phyloP scores from a whole-genome alignment of 805 yeast genomes.

The Zygoascus ofunaensis region DNA sequence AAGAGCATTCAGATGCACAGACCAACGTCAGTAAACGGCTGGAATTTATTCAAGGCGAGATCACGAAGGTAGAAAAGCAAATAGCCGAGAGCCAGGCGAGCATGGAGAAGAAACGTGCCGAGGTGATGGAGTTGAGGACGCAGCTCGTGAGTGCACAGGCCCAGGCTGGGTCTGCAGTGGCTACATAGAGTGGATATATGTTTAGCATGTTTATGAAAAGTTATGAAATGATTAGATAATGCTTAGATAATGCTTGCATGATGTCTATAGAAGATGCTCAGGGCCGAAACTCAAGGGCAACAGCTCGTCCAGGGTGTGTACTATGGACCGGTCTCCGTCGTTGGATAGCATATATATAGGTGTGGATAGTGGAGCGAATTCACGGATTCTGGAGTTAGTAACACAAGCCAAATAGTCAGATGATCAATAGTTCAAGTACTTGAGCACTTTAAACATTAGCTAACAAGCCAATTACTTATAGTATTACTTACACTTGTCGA shows the following conservation, averaged over 20 bases:
- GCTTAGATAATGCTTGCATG: too few relatives aligned
- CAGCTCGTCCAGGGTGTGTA: conserved; percentile 49
- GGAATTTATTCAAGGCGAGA: conserved; percentile 76
- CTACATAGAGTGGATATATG: background rate
- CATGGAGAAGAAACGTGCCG: conserved; percentile 52
- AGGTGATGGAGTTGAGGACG: conserved; percentile 17
- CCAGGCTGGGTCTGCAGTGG: background rate
- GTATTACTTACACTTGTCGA: conserved; percentile 60
- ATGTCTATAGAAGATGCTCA: conserved; percentile 48
- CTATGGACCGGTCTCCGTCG: conserved; percentile 24
- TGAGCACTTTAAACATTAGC: too few relatives aligned
- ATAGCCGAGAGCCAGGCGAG: conserved; percentile 47
- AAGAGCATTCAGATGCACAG: conserved; percentile 74
- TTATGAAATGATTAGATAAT: too few relatives aligned
- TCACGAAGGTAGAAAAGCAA: conserved; percentile 63
- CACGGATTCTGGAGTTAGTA: conserved; percentile 43
- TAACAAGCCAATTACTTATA: too few relatives aligned
- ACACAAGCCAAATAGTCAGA: background rate
- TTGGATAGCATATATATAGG: conserved; percentile 63
- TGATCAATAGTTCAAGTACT: too few relatives aligned
- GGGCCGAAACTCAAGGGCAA: conserved; percentile 88
- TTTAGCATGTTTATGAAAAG: too few relatives aligned
- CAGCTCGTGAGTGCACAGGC: background rate
- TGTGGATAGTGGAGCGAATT: conserved; percentile 47
- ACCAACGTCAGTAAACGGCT: conserved; percentile 79